Base-by-base conservation (phyloP, 2,329 filamentous ascomycete species). In the Cucurbitaria berberidis region DNA sequence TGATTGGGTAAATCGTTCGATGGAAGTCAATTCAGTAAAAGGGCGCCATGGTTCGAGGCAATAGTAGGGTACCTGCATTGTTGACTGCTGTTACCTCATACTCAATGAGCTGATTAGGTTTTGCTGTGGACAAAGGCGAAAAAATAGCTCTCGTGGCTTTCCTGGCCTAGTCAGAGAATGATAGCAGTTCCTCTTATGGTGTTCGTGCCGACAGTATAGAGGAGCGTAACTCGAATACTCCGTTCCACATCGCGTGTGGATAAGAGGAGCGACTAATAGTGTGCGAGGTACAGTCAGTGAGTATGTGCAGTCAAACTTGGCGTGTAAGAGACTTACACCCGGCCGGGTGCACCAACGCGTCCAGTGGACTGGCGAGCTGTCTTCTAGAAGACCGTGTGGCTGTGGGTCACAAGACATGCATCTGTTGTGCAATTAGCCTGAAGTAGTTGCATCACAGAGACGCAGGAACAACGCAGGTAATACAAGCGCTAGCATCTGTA, bases 381-480 rank as follows among this genome's bases (percentile, higher is more conserved):
- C 29, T 42, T 18, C 26, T 24, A n/a, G 24, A 24, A 27, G 3
- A 13, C 22, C 21, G 9, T 39, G 19, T 43, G 26, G 29, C 47
- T 55, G 47, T 38, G 19, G 13, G 45, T 36, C 16, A 29, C 55
- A 42, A 55, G 57, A 54, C 53, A 50, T 51, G 29, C 27, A 24
- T 32, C 41, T 59, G 51, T 45, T 39, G 24, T 26, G 46, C 38
- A 55, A 63, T 63, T 63, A 63, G 60, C 59, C 61, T 66, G 53
- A 63, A 62, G 9, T 7, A 36, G 9, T 48, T 45, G 45, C 52
- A 58, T 64, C 64, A 62, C 60, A 22, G n/a, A 53, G 35, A 48
- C 62, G 61, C 60, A 63, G 62, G 57, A 59, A 65, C 54, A 53
- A 59, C 35, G 53, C 58, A 57, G 50, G 53, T 51, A 57, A 61